phyloP scores from a whole-genome alignment of 2,329 filamentous ascomycete species.

The Beauveria medogensis region DNA sequence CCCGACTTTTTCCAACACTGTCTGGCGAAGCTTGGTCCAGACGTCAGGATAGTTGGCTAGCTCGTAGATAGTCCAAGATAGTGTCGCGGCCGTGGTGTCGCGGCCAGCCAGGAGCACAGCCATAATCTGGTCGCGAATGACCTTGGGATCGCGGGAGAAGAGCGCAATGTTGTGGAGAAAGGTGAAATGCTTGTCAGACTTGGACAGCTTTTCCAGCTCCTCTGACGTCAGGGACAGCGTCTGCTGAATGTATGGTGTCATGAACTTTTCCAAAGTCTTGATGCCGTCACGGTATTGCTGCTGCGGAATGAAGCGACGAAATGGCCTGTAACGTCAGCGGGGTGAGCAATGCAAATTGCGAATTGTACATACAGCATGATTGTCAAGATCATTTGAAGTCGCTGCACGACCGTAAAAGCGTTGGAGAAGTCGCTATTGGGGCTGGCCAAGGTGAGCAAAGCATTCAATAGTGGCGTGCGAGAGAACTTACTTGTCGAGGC shows the following conservation, averaged over 20 bases:
- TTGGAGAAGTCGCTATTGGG: slow-evolving; percentile 54
- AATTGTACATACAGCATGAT: slow-evolving; percentile 28
- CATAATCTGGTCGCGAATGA: slow-evolving; percentile 70
- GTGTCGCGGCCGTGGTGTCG: slow-evolving; percentile 76
- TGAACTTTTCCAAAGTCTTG: slow-evolving; percentile 58
- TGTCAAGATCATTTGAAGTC: slow-evolving; percentile 56
- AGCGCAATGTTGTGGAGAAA: slow-evolving; percentile 71
- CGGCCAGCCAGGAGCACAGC: slow-evolving; percentile 72
- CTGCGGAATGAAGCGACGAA: slow-evolving; percentile 51
- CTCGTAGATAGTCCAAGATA: slow-evolving; percentile 80
- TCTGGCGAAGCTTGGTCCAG: slow-evolving; percentile 59
- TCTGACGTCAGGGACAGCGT: slow-evolving; percentile 53
- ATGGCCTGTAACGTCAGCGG: slow-evolving; percentile 36
- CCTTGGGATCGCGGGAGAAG: slow-evolving; percentile 53
- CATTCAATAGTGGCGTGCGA: too few species aligned
- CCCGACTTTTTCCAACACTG: slow-evolving; percentile 64
- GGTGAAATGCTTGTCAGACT: slow-evolving; percentile 58
- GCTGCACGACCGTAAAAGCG: slow-evolving; percentile 63
- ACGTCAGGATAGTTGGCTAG: slow-evolving; percentile 62
- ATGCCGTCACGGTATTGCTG: slow-evolving; percentile 55
- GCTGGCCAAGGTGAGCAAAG: slow-evolving; percentile 23
- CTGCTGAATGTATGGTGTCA: slow-evolving; percentile 60
- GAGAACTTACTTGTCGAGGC: slow-evolving; percentile 30
- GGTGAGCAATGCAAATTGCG: neutral
- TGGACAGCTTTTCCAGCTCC: slow-evolving; percentile 62